Conservation (phyloP, 1,139 yeast species). For the Casaregolazyma suthepensis region DNA sequence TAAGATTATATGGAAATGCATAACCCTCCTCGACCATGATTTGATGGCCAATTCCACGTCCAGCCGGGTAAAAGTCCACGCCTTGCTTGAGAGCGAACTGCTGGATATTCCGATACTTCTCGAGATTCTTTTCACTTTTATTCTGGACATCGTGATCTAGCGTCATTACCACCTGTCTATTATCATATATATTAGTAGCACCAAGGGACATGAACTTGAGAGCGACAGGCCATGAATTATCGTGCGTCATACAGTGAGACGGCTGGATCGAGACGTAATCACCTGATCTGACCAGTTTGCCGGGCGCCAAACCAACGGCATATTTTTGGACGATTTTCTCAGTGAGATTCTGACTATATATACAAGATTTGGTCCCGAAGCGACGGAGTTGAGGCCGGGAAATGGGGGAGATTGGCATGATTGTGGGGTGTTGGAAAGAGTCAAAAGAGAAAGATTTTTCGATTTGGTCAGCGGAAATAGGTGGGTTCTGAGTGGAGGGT, state of each 20-base stretch:
- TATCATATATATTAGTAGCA: conserved; percentile 73
- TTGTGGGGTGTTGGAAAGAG: neutral
- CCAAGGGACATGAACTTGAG: conserved; percentile 93
- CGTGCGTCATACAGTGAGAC: conserved; percentile 98
- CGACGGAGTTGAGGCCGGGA: neutral
- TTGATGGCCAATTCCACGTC: conserved; percentile 98
- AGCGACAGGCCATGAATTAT: conserved; percentile 99
- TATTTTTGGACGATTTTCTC: conserved; percentile 93
- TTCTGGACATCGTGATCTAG: conserved; percentile 98
- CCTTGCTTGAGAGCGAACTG: conserved; percentile 85
- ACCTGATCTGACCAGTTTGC: conserved; percentile 74
- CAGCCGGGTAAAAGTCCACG: conserved; percentile 97
- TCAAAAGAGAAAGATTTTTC: neutral
- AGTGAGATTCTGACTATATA: conserved; percentile 63
- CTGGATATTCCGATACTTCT: conserved; percentile 83
- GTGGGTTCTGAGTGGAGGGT: neutral
- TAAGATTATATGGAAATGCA: conserved; percentile 87
- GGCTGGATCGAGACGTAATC: conserved; percentile 95
- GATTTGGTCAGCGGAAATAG: neutral
- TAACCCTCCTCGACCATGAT: conserved; percentile 98
- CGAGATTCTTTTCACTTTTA: conserved; percentile 77
- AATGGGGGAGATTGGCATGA: neutral
- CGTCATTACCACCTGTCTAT: conserved; percentile 89
- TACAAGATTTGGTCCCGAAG: conserved; percentile 3
- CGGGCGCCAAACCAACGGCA: conserved; percentile 72